Percentiles rank a stretch among this genome's conserved stretches.
Evolutionary conservation across 768 basidiomycete genomes (phyloP).

Genomic region (Tylopilus felleus): DNA sequence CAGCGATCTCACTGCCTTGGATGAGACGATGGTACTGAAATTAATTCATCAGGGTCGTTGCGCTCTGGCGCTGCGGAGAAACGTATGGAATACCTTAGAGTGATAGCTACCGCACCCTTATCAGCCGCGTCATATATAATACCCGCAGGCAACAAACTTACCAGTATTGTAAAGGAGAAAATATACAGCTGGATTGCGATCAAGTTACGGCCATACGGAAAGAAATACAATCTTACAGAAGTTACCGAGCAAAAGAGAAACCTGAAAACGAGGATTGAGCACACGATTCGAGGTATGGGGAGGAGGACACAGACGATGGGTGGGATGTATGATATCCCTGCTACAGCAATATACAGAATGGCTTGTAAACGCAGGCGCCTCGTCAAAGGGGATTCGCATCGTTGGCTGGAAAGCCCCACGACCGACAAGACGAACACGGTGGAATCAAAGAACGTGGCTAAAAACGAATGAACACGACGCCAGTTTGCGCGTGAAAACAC

Average conservation of each 20-base stretch:
- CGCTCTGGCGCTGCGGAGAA: too few relatives aligned
- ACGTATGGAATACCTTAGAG: constrained; percentile 14
- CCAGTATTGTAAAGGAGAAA: not conserved
- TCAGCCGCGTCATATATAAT: not conserved
- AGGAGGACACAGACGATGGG: constrained; percentile 2
- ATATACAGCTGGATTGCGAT: not conserved
- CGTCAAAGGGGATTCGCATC: constrained; percentile 10
- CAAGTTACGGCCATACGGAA: not conserved
- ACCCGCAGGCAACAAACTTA: too few relatives aligned
- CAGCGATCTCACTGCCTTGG: constrained; percentile 13
- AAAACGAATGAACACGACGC: not conserved
- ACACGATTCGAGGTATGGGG: not conserved
- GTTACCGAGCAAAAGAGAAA: not conserved
- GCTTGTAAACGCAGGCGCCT: constrained; percentile 20
- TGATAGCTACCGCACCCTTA: not conserved
- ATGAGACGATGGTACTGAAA: constrained; percentile 7
- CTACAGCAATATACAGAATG: constrained; percentile 12
- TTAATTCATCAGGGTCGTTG: not conserved
- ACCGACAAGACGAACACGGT: constrained; percentile 17
- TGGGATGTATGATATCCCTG: constrained; percentile 13
- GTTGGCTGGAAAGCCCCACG: constrained; percentile 12
- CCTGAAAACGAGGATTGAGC: constrained; percentile 5
- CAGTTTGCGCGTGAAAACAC: not conserved
- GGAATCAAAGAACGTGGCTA: constrained; percentile 20
- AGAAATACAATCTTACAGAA: constrained; percentile 4